Conservation (phyloP, 2,329 filamentous ascomycete species). For the Aschersonia sp. region DNA sequence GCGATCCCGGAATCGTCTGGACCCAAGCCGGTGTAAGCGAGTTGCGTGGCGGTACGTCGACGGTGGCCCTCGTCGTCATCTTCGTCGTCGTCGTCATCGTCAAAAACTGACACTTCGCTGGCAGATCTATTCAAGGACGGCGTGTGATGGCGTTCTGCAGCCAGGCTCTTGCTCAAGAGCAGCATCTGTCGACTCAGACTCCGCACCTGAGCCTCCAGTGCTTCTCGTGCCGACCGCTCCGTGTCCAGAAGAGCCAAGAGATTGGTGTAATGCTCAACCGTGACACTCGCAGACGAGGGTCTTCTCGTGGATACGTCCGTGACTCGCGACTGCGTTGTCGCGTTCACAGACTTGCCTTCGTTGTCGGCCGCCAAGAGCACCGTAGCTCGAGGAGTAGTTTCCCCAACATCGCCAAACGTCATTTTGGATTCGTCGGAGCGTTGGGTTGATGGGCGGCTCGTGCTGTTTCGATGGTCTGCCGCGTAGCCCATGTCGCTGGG, state of each 20-base stretch:
- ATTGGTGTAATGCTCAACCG: constrained; percentile 32
- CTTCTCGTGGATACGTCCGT: constrained; percentile 12
- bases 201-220: constrained; percentile 41
- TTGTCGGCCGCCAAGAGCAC: constrained; percentile 8
- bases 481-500: background rate
- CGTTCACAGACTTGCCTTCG: constrained; percentile 24
- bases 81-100: constrained; percentile 23
- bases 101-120: constrained; percentile 24
- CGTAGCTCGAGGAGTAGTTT: constrained; percentile 24
- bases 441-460: constrained; percentile 16
- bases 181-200: constrained; percentile 35
- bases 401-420: constrained; percentile 32
- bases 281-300: constrained; percentile 17
- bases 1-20: constrained; percentile 22
- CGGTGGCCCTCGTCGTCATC: constrained; percentile 18
- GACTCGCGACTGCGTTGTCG: constrained; percentile 18
- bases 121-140: constrained; percentile 21
- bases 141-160: constrained; percentile 11
- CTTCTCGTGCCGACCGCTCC: constrained; percentile 39
- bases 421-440: constrained; percentile 25
- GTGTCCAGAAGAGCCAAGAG: constrained; percentile 38
- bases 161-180: constrained; percentile 25
- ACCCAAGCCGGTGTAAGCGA: background rate
- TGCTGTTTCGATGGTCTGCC: constrained; percentile 1
- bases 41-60: background rate